Conservation (phyloP, 257 asterid genomes). For the Cinchona pubescens region DNA sequence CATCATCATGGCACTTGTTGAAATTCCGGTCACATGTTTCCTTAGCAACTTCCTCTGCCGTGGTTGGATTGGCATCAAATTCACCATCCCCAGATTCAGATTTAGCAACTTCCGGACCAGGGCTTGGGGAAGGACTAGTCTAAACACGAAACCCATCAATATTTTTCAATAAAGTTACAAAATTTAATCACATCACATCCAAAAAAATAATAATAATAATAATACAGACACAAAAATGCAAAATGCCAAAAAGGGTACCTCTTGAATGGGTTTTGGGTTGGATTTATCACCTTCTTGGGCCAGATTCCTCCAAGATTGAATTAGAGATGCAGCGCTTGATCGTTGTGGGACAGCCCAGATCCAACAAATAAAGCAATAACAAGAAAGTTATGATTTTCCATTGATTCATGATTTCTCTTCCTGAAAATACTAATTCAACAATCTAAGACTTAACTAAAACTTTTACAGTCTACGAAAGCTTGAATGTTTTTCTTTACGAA, state of each 20-base stretch:
- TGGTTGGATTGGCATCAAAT: conserved; percentile 1
- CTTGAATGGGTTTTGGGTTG: conserved; percentile 9
- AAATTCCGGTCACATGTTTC: conserved; percentile 29
- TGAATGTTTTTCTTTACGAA: too few species aligned
- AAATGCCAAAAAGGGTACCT: conserved; percentile 10
- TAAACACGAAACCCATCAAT: conserved; percentile 12
- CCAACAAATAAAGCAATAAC: conserved; percentile 10
- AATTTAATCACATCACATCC: conserved; percentile 6
- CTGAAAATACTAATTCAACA: not conserved
- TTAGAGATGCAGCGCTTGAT: conserved; percentile 5
- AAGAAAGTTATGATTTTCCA: conserved; percentile 9
- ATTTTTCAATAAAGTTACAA: not conserved
- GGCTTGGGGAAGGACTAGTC: conserved; percentile 20
- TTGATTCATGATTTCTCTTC: conserved; percentile 5
- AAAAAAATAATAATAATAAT: not conserved
- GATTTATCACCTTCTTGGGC: conserved; percentile 9
- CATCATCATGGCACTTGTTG: conserved; percentile 41
- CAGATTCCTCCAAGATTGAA: conserved; percentile 6
- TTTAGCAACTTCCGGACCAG: conserved; percentile 8
- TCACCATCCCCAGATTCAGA: conserved; percentile 1
- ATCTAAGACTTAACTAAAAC: not conserved
- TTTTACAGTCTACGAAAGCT: not conserved
- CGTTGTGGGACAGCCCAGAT: conserved; percentile 16
- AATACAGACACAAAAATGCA: too few species aligned
- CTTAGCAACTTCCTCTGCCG: not conserved